phyloP scores from a whole-genome alignment of 2,329 filamentous ascomycete species.

The Periconia sp. region DNA sequence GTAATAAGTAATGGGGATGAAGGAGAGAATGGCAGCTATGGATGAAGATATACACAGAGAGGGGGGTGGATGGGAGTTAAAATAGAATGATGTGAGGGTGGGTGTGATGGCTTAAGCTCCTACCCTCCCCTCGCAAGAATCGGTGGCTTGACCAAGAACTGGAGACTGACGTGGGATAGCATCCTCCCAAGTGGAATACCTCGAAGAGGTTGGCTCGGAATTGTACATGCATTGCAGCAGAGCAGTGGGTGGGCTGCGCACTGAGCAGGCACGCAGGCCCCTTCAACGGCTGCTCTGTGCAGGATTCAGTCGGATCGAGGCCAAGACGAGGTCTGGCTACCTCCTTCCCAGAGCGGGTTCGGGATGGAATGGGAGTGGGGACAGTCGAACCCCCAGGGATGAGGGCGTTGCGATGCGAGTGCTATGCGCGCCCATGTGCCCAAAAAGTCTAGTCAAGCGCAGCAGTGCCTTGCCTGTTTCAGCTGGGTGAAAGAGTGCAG shows the following conservation, averaged over 20 bases:
- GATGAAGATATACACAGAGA: slow-evolving; percentile 8
- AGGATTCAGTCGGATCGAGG: slow-evolving; percentile 19
- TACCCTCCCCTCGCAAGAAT: slow-evolving; percentile 3
- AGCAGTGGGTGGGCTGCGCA: neutral
- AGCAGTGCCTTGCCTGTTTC: slow-evolving; percentile 34
- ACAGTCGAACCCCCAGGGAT: slow-evolving; percentile 18
- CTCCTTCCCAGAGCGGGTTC: slow-evolving; percentile 21
- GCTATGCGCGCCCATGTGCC: slow-evolving; percentile 16
- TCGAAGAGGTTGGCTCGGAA: slow-evolving; percentile 14
- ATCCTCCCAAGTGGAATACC: slow-evolving; percentile 9
- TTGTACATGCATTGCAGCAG: slow-evolving; percentile 14
- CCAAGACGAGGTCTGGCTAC: slow-evolving; percentile 22
- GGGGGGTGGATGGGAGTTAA: slow-evolving; percentile 8
- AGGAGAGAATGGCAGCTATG: slow-evolving; percentile 1
- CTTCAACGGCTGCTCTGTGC: slow-evolving; percentile 30
- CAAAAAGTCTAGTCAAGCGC: slow-evolving; percentile 16
- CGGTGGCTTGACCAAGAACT: slow-evolving; percentile 21
- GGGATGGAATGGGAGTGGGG: slow-evolving; percentile 15
- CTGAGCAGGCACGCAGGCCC: slow-evolving; percentile 4
- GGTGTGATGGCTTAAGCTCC: slow-evolving; percentile 16
- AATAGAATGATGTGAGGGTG: slow-evolving; percentile 12
- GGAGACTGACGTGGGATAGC: slow-evolving; percentile 29
- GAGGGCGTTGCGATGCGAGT: slow-evolving; percentile 10
- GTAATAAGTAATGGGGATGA: neutral
- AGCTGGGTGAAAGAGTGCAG: slow-evolving; percentile 24